Base-by-base conservation (phyloP, 345 rosid genomes). In the Eutrema japonicum region DNA sequence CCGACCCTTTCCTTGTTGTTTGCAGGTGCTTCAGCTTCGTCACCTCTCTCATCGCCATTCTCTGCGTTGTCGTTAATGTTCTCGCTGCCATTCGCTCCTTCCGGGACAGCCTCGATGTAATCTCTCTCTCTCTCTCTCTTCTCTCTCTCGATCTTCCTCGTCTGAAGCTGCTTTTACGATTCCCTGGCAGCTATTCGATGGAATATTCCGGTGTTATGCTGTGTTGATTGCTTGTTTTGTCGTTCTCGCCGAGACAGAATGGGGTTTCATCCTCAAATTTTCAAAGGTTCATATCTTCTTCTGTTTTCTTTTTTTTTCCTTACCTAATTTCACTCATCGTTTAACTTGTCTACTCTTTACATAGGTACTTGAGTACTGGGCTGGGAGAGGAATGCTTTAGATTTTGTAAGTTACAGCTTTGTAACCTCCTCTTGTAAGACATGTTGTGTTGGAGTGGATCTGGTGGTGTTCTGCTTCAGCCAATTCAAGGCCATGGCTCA, bases 331-430 rank as follows among this genome's bases (percentile, higher is more conserved):
- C 7, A 45, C 49, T 49, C 46, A 11, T 49, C 8, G 32, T 41
- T 54, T 7, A 16, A 14, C 51, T 26, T 46, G 10, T n/a, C 33
- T 55, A 26, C 26, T 57, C n/a, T 32, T 72, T 37, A 67, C 78
- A 72, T 87, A 95, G 99, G 82, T 92, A 26, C 78, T 95, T 84
- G 96, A 95, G 68, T 95, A 70, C 71, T 95, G 97, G 96, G 96
- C 73, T 81, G 96, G 96, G 4, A 85, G 99, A 86, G 96, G 97
- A 60, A 92, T 92, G 99, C 96, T 95, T 83, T 97, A 95, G 78
- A 95, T 95, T 80, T 95, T 92, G 99, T 95, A 87, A 76, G 96
- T 87, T 75, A n/a, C 66, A 33, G 8, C 47, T 54, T 42, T 54
- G 22, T 33, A 6, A 50, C 71, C 46, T 37, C 42, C 30, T 58